phyloP scores from a whole-genome alignment of 331 rosid genomes.

The Stylosanthes scabra region DNA sequence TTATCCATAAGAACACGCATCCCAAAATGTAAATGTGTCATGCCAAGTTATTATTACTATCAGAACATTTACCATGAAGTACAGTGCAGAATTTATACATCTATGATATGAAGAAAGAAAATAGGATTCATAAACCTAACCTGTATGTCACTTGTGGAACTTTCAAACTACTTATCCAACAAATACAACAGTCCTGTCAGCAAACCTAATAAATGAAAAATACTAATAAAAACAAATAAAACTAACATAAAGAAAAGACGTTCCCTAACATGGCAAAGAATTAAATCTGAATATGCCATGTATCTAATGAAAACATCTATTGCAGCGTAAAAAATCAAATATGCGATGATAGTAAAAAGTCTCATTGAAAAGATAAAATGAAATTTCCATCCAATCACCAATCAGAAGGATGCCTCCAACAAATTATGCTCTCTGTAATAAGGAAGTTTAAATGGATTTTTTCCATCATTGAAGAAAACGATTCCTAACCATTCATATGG shows the following conservation, averaged over 20 bases:
- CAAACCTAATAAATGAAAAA: conserved; percentile 89
- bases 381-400: conserved; percentile 73
- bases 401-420: conserved; percentile 90
- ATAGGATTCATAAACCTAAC: conserved; percentile 52
- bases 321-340: conserved; percentile 19
- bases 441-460: too few species aligned
- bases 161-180: conserved; percentile 92
- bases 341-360: conserved; percentile 18
- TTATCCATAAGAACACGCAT: conserved; percentile 19
- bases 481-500: too few species aligned
- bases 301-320: neutral
- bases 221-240: conserved; percentile 65
- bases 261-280: conserved; percentile 11
- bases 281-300: conserved; percentile 10
- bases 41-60: neutral
- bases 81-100: conserved; percentile 15
- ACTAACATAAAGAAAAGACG: neutral
- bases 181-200: conserved; percentile 89
- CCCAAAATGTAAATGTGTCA: conserved; percentile 26
- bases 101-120: conserved; percentile 16
- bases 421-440: too few species aligned
- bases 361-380: conserved; percentile 73
- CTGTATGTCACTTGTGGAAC: conserved; percentile 65
- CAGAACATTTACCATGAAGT: neutral
- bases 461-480: too few species aligned